These are phyloP conservation scores for Tetrastigma voinierianum DNA, from an alignment of 164 flowering plant species.

Conservation along the genomic window DNA sequence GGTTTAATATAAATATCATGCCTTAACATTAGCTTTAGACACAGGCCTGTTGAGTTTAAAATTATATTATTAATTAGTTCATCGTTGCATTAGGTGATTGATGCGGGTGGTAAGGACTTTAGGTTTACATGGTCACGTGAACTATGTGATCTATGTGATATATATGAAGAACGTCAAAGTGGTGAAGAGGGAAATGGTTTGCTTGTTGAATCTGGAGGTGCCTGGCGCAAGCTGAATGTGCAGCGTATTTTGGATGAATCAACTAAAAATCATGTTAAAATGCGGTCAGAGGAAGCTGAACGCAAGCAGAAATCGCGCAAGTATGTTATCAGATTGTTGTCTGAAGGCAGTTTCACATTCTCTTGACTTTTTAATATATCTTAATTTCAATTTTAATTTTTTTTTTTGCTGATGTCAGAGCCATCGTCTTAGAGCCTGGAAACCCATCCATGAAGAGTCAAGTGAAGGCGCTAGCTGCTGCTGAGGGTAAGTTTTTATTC, in stretches of 20 bases:
- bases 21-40: no score
- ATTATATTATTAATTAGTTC: neutral
- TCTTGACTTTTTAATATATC: neutral
- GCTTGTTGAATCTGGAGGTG: slow-evolving; percentile 90
- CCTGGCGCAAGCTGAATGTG: slow-evolving; percentile 91
- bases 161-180: slow-evolving; percentile 84
- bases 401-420: slow-evolving; percentile 49
- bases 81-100: slow-evolving; percentile 63
- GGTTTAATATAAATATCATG: no score
- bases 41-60: neutral
- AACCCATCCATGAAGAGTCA: slow-evolving; percentile 83
- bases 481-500: slow-evolving; percentile 42
- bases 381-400: neutral
- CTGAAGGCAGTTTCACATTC: neutral
- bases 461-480: slow-evolving; percentile 62
- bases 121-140: slow-evolving; percentile 89
- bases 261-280: slow-evolving; percentile 88
- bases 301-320: slow-evolving; percentile 72
- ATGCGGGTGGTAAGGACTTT: slow-evolving; percentile 90
- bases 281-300: slow-evolving; percentile 94
- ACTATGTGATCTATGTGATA: slow-evolving; percentile 78
- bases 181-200: slow-evolving; percentile 84
- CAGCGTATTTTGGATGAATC: slow-evolving; percentile 92
- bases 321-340: slow-evolving; percentile 41
- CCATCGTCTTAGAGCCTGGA: slow-evolving; percentile 77